Evolutionary conservation across 1,284 basidiomycete species (phyloP).

Genomic region (Marasmius fiardii): DNA sequence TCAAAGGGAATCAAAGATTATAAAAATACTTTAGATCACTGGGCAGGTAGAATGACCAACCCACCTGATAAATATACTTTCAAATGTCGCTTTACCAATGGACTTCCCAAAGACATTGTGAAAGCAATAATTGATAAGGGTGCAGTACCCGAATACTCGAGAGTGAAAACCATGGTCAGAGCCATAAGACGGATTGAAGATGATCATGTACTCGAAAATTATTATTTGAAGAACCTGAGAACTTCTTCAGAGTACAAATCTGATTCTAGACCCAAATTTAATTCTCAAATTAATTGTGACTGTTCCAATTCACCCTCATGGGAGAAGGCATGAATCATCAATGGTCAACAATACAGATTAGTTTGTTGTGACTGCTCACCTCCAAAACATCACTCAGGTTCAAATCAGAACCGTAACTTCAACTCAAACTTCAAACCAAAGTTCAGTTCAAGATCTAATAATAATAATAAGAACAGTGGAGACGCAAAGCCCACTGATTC

Average conservation of each 20-base stretch:
- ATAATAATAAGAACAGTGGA: background rate
- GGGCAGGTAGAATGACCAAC: constrained; percentile 7
- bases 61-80: constrained; percentile 11
- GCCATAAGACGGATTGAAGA: background rate
- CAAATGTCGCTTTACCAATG: constrained; percentile 7
- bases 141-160: background rate
- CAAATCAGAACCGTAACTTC: background rate
- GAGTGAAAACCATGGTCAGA: background rate
- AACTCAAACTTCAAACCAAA: too few relatives aligned
- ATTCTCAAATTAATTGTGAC: too few relatives aligned
- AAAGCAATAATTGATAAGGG: constrained; percentile 1
- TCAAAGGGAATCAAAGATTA: constrained; percentile 12
- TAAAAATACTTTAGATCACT: constrained; percentile 10
- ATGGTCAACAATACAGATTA: background rate
- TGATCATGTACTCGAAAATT: background rate
- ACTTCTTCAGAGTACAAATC: background rate
- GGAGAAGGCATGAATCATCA: background rate
- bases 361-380: too few relatives aligned
- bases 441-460: too few relatives aligned
- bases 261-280: background rate
- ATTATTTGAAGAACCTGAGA: background rate
- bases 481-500: background rate
- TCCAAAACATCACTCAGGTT: too few relatives aligned
- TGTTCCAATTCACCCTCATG: background rate
- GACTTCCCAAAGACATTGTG: background rate